Percentiles rank a stretch among this genome's conserved stretches.
These are phyloP conservation scores for Astrephomene gubernaculifera DNA, from an alignment of 139 green algal genomes.

Conservation along the genomic window DNA sequence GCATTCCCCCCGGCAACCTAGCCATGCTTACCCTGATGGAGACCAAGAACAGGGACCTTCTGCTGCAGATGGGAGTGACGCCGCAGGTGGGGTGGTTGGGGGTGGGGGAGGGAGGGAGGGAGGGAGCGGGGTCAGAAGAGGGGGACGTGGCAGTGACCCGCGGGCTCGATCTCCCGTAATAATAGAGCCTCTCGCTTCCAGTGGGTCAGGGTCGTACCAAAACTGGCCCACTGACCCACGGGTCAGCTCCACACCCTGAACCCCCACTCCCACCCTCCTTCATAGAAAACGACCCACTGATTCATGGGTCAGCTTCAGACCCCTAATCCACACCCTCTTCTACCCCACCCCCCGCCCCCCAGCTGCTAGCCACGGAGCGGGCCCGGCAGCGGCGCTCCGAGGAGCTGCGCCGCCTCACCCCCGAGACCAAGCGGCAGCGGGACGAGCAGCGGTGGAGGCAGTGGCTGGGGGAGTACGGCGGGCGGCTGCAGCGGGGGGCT, in stretches of 20 bases:
- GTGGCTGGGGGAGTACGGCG: constrained; percentile 64
- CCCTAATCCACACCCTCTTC: background rate
- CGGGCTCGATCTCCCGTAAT: no score
- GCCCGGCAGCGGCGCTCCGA: constrained; percentile 17
- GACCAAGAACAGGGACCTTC: constrained; percentile 51
- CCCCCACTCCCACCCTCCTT: no score
- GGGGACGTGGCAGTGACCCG: no score
- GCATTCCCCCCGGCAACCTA: constrained; percentile 52
- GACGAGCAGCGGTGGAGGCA: constrained; percentile 49
- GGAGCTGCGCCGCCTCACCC: background rate
- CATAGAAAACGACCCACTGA: no score
- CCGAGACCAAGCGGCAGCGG: constrained; percentile 43
- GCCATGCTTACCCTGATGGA: constrained; percentile 64
- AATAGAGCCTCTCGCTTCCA: no score
- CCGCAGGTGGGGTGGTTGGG: constrained; percentile 23
- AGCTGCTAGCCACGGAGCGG: constrained; percentile 51
- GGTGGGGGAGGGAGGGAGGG: background rate
- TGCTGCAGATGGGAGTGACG: constrained; percentile 60
- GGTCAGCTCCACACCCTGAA: no score
- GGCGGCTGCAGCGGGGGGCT: constrained; percentile 45
- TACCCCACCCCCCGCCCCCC: background rate
- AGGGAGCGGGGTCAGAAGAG: background rate
- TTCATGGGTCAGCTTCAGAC: no score
- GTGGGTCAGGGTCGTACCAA: no score
- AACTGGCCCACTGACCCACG: no score